Conservation (phyloP, 371 early-diverging fungal species). For the Capniomyces stellatus region DNA sequence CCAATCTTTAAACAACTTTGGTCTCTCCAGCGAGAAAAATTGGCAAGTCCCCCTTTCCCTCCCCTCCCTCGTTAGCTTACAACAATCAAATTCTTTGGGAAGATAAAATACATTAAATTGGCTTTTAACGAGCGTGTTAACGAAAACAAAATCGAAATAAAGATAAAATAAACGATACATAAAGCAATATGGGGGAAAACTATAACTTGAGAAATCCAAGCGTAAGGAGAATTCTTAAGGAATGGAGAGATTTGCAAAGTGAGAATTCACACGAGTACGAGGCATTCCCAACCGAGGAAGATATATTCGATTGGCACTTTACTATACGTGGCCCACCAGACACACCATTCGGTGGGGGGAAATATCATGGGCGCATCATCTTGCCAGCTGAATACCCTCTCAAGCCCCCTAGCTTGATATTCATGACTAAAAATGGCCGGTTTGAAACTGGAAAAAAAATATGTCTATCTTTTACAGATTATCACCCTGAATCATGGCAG, state of each 20-base stretch:
- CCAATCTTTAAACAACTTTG: too few relatives aligned
- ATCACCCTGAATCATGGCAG: slow-evolving; percentile 87
- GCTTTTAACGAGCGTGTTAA: too few relatives aligned
- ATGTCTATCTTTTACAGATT: slow-evolving; percentile 77
- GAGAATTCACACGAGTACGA: slow-evolving; percentile 34
- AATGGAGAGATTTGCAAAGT: slow-evolving; percentile 35
- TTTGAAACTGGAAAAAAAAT: slow-evolving; percentile 83
- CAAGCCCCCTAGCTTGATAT: slow-evolving; percentile 77
- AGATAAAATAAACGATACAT: too few relatives aligned
- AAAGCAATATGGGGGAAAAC: neutral
- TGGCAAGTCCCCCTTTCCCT: too few relatives aligned
- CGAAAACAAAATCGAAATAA: too few relatives aligned
- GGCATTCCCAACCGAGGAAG: slow-evolving; percentile 40
- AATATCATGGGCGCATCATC: slow-evolving; percentile 60
- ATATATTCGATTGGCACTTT: slow-evolving; percentile 86
- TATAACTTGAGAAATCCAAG: slow-evolving; percentile 6
- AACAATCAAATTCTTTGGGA: too few relatives aligned
- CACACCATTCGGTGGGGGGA: slow-evolving; percentile 73
- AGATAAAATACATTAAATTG: too few relatives aligned
- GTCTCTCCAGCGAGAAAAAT: too few relatives aligned
- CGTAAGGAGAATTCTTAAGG: slow-evolving; percentile 48
- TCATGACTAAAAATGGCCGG: slow-evolving; percentile 77
- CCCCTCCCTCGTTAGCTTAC: too few relatives aligned
- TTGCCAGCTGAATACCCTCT: slow-evolving; percentile 84
- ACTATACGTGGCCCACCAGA: slow-evolving; percentile 74